Conservation (phyloP, 179 eudicot genomes). For the Vitellaria paradoxa region DNA sequence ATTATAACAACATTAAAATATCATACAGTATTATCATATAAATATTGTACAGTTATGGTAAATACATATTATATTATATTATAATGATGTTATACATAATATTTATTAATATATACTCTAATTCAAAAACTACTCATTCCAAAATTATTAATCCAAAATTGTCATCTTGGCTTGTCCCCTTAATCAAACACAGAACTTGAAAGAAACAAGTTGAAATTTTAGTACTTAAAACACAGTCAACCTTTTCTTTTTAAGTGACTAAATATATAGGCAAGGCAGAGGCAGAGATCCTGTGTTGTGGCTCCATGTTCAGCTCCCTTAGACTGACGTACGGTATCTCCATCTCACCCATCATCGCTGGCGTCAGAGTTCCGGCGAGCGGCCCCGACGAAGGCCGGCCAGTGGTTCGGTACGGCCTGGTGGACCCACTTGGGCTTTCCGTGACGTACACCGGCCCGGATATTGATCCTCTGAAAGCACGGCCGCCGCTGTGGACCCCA, state of each 20-base stretch:
- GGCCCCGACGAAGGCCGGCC: conserved; percentile 51
- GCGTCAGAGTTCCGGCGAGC: conserved; percentile 36
- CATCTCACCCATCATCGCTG: conserved; percentile 38
- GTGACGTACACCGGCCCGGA: conserved; percentile 71
- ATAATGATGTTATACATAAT: too few species aligned
- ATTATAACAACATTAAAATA: too few species aligned
- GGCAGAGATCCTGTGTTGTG: conserved; percentile 34
- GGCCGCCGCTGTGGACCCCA: conserved; percentile 1
- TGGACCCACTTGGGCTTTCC: conserved; percentile 55
- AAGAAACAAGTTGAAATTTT: too few species aligned
- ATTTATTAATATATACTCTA: too few species aligned
- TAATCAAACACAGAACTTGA: too few species aligned
- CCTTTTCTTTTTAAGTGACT: conserved; percentile 38
- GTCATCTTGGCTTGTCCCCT: too few species aligned
- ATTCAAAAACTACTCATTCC: too few species aligned
- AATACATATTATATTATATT: too few species aligned
- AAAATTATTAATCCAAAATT: too few species aligned
- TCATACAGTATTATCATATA: too few species aligned
- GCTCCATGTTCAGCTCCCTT: conserved; percentile 64
- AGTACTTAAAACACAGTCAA: too few species aligned
- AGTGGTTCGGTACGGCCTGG: conserved; percentile 45
- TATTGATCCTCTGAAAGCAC: conserved; percentile 24
- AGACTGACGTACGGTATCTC: conserved; percentile 67
- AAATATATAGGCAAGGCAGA: conserved; percentile 66
- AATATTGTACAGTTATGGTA: too few species aligned